These are phyloP conservation scores for Quillaja saponaria DNA, from an alignment of 306 rosid species.

Conservation along the genomic window DNA sequence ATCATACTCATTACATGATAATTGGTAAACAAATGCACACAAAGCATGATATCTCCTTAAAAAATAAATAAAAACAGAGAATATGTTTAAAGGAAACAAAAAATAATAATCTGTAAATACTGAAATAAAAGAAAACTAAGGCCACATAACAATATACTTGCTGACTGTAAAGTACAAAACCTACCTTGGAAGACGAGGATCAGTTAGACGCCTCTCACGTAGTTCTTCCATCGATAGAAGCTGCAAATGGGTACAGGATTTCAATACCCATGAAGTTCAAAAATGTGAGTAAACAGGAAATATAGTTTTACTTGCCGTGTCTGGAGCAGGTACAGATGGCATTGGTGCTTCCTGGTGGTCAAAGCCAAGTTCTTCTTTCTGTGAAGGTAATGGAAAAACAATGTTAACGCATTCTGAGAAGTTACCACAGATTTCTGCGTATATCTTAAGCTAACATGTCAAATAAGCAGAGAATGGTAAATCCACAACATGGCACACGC, in stretches of 20 bases:
- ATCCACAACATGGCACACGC: neutral
- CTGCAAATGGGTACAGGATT: conserved; percentile 39
- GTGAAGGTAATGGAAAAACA: conserved; percentile 35
- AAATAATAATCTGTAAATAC: no score
- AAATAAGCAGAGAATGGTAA: neutral
- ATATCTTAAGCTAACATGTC: neutral
- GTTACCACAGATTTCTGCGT: conserved; percentile 4
- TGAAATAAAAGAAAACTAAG: no score
- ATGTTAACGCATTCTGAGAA: conserved; percentile 22
- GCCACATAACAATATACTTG: neutral
- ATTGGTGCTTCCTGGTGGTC: conserved; percentile 68
- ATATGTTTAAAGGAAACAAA: no score
- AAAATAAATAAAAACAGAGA: no score
- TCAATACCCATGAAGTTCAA: neutral
- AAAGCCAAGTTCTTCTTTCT: conserved; percentile 82
- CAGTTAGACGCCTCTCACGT: conserved; percentile 71
- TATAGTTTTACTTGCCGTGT: conserved; percentile 45
- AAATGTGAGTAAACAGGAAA: neutral
- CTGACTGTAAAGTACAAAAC: neutral
- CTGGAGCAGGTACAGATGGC: conserved; percentile 78
- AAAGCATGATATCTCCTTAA: no score
- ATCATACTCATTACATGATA: no score
- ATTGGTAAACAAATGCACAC: no score
- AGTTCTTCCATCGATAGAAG: conserved; percentile 86
- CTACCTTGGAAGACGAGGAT: conserved; percentile 88